Base-by-base conservation (phyloP, 1,284 basidiomycete genomes). In the Anthracocystis setariae region DNA sequence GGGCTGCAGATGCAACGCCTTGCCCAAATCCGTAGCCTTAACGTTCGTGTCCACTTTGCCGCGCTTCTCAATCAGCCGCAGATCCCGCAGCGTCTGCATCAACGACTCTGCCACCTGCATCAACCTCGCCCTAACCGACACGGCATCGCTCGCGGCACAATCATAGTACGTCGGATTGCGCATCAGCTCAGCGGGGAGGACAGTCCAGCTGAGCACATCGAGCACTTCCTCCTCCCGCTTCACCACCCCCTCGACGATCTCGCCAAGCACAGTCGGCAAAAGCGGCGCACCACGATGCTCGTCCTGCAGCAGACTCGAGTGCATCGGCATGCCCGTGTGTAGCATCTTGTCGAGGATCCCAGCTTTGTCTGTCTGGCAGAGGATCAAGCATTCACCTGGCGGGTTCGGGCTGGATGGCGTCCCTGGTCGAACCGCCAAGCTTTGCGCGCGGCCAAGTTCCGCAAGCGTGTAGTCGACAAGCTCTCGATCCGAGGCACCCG, bases 391-490 rank as follows among this genome's bases (percentile, higher is more conserved):
- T 78, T 84, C 38, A 56, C 42, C 80, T 68, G 58, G 65, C 39
- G 73, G 51, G 20, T 58, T 65, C 5, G 73, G 62, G n/a, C 56
- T 33, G n/a, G 49, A 42, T 15, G 66, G 23, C 84, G 79, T 27
- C 15, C 86, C 84, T 74, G 89, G 90, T 44, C 87, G 87, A 45
- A 90, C 87, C 0, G 94, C 93, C 24, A 90, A 88, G 48, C 92
- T 89, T 83, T 98, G 93, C 92, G 98, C 97, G 58, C 89, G 89
- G 49, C 92, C 89, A 44, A 99, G 84, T 77, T 98, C 94, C 29
- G 88, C 86, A 32, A 93, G 85, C 0, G 86, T 84, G 81, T 98
- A 98, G 79, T 93, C 92, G 46, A 87, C 86, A 45, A 94, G 78
- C 71, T 90, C 89, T 32, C 90, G 88, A 72, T 91, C 88, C 21